These are phyloP conservation scores for Saururus chinensis DNA, from an alignment of 164 flowering plant species.

Conservation along the genomic window DNA sequence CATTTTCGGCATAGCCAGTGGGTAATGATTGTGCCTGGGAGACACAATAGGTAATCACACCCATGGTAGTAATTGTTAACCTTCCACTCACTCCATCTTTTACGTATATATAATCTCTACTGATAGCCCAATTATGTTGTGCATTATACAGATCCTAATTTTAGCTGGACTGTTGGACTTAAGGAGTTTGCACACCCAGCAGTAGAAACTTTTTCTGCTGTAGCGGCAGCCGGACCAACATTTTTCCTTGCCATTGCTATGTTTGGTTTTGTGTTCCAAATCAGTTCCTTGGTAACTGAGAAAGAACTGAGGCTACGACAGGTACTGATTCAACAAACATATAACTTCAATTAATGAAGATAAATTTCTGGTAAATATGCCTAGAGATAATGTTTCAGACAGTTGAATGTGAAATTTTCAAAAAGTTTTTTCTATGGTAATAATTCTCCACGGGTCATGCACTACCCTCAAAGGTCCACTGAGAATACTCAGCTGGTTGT, in stretches of 20 bases:
- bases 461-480: neutral
- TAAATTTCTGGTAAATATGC: neutral
- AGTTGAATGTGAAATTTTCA: too few relatives aligned
- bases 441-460: neutral
- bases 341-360: neutral
- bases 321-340: slow-evolving; percentile 27
- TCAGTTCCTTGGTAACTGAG: slow-evolving; percentile 65
- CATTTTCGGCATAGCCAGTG: too few relatives aligned
- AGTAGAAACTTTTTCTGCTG: slow-evolving; percentile 19
- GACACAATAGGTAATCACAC: too few relatives aligned
- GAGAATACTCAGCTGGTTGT: neutral
- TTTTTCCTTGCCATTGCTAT: slow-evolving; percentile 89
- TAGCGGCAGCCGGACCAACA: slow-evolving; percentile 46
- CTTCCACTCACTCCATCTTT: neutral
- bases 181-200: slow-evolving; percentile 63
- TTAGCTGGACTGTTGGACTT: slow-evolving; percentile 69
- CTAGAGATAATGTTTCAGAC: too few relatives aligned
- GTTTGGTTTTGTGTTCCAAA: slow-evolving; percentile 87
- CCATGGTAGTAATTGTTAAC: neutral
- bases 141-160: slow-evolving; percentile 48
- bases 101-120: neutral
- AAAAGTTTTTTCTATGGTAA: neutral
- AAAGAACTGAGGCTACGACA: slow-evolving; percentile 97
- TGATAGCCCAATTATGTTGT: slow-evolving; percentile 1
- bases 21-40: too few relatives aligned